Base-by-base conservation (phyloP, 1,284 basidiomycete genomes). In the Apiotrichum domesticum region DNA sequence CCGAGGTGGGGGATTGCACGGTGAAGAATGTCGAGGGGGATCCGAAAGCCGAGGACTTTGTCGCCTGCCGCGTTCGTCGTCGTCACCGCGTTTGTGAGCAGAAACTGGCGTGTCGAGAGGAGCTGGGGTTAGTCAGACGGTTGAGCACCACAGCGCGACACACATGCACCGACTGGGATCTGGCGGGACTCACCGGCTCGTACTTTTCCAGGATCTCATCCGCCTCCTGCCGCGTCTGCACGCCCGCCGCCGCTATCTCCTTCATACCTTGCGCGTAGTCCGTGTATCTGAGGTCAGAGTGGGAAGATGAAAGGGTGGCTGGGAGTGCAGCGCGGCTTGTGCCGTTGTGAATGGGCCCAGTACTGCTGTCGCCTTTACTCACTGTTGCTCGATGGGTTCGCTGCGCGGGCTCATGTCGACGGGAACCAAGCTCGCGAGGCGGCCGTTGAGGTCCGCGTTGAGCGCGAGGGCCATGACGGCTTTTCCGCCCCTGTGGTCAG, bases 351-450 rank as follows among this genome's bases (percentile, higher is more conserved):
- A 21, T 21, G 21, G 21, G 21, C 21, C 21, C 21, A 21, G 21
- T 21, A 21, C 21, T 21, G 21, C 21, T 21, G 21, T 21, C 21
- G 21, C 21, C 21, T 21, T 21, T 21, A 66, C 74, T 62, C 54
- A 80, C 71, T 82, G 80, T 3, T 74, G 70, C 29, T 79, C 80
- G 11, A 83, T 79, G 46, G 77, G 73, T 4, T 80, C 81, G 1
- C 69, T 62, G 0, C 77, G 76, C 2, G 82, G 80, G 0, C 78
- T 72, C 75, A 83, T 83, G 63, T 83, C 82, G n/a, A 82, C 79
- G 46, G 77, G 76, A 52, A 80, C 72, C 29, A 82, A 65, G 8
- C 72, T 73, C 45, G 73, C 54, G 46, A 82, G 61, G 6, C 58
- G 74, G 41, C 46, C 68, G 52, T 75, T 77, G 13, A 74, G 61